Percentiles rank a stretch among this genome's conserved stretches.
These are phyloP conservation scores for Phylloporus sp. DNA, from an alignment of 768 basidiomycete genomes.

Conservation along the genomic window DNA sequence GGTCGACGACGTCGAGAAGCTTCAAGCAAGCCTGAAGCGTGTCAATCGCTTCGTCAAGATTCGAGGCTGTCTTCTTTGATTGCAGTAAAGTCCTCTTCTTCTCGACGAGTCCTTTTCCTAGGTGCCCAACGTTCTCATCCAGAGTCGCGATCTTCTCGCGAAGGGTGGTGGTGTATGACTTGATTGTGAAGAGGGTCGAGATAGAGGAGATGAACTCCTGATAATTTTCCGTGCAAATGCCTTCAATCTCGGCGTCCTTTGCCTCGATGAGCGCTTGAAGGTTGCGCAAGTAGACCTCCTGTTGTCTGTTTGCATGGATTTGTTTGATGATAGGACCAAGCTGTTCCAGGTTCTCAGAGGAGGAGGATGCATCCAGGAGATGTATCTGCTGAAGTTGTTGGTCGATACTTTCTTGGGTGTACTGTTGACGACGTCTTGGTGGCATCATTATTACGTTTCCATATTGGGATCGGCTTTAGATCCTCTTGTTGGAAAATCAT, in stretches of 20 bases:
- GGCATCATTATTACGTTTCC: slow-evolving; percentile 47
- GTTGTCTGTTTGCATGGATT: slow-evolving; percentile 81
- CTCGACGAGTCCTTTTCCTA: slow-evolving; percentile 83
- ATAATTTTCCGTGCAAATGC: slow-evolving; percentile 93
- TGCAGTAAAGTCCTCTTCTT: slow-evolving; percentile 90
- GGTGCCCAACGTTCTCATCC: slow-evolving; percentile 82
- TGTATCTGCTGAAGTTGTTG: slow-evolving; percentile 90
- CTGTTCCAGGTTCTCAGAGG: slow-evolving; percentile 92
- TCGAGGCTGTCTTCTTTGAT: slow-evolving; percentile 86
- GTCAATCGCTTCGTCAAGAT: slow-evolving; percentile 96
- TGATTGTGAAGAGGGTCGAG: slow-evolving; percentile 91
- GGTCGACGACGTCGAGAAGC: slow-evolving; percentile 86
- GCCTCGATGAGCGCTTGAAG: slow-evolving; percentile 85
- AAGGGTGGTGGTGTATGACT: slow-evolving; percentile 93
- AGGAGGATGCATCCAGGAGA: slow-evolving; percentile 79
- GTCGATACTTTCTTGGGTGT: slow-evolving; percentile 81
- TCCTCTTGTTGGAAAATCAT: no score
- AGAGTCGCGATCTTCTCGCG: slow-evolving; percentile 87
- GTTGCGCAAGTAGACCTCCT: slow-evolving; percentile 83
- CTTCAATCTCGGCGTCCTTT: slow-evolving; percentile 95
- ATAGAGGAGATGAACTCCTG: slow-evolving; percentile 97
- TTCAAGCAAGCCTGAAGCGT: slow-evolving; percentile 89
- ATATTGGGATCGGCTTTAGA: slow-evolving; percentile 22
- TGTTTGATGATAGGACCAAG: slow-evolving; percentile 93
- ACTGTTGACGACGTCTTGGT: slow-evolving; percentile 65